Evolutionary conservation across 2,329 filamentous ascomycete species (phyloP), one percentile per base, ranked within the genome.

Genomic region (Amesomyces nigricolor): DNA sequence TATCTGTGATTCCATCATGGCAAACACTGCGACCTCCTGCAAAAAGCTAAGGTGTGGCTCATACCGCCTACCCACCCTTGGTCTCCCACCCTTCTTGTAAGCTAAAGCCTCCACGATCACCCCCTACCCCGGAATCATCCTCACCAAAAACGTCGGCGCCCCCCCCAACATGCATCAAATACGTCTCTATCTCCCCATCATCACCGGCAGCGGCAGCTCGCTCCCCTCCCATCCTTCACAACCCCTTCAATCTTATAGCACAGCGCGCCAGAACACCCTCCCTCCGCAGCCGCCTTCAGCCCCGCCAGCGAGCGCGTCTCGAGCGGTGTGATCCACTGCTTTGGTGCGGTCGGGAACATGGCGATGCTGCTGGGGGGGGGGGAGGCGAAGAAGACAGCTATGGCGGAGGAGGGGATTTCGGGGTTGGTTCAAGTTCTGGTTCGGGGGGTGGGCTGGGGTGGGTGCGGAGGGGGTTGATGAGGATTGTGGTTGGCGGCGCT

Each of bases 121-220:
- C 17, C 17, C 32, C 32, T 35, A 35, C 11, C 11, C 32, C 8
- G 32, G 32, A 35, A 35, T 35, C 32, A 35, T 35, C 32, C 32
- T 35, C 32, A 35, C 8, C 8, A 9, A 35, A 61, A 78, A 78
- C 8, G 71, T 75, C 6, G 75, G 73, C 35, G 75, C 68, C 19
- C 72, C 43, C 58, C 76, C 60, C 73, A 26, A 86, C 75, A 66
- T 88, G 85, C 46, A 78, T 75, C 61, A 94, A 69, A 70, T 91
- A 92, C 0, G 85, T 85, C 57, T 79, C 78, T 59, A 94, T 68
- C 71, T 92, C 87, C 59, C 83, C 80, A 63, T 91, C 86, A 40
- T 84, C 78, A 92, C 85, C 53, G 77, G 72, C 64, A 88, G 79
- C 14, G 74, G 74, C 44, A 87, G 74, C 65, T 89, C 86, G 48